These are phyloP conservation scores for Pythium brachiatum DNA, from an alignment of 352 stramenopile genomes.

Conservation along the genomic window DNA sequence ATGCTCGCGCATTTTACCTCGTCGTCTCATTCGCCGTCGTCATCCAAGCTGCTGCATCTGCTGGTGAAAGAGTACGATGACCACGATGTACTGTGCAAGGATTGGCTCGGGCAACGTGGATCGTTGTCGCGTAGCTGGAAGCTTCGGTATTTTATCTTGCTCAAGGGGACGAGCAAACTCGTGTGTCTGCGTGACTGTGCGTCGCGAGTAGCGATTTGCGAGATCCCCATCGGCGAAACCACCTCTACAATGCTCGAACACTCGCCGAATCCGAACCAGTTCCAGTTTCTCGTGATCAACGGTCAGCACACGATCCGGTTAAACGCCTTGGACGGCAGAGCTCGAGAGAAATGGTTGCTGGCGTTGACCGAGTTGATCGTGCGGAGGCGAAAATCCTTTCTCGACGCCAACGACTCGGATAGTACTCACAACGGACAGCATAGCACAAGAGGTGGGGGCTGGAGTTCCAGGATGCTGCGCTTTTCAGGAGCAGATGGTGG, in stretches of 20 bases:
- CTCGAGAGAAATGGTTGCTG: slow-evolving; percentile 62
- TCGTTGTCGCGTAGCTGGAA: slow-evolving; percentile 80
- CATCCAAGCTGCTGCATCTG: slow-evolving; percentile 43
- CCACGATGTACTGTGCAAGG: slow-evolving; percentile 70
- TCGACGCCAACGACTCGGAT: slow-evolving; percentile 70
- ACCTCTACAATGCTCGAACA: slow-evolving; percentile 68
- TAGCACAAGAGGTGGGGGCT: slow-evolving; percentile 1
- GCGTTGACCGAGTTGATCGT: slow-evolving; percentile 83
- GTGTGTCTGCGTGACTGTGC: slow-evolving; percentile 72
- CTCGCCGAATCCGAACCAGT: slow-evolving; percentile 62
- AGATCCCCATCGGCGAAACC: slow-evolving; percentile 72
- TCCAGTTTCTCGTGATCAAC: slow-evolving; percentile 81
- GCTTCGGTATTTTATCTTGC: slow-evolving; percentile 79
- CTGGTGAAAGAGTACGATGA: slow-evolving; percentile 61
- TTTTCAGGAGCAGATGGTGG: slow-evolving; percentile 36
- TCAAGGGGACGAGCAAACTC: slow-evolving; percentile 63
- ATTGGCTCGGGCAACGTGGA: slow-evolving; percentile 69
- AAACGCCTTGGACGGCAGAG: slow-evolving; percentile 64
- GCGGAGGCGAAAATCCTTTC: slow-evolving; percentile 69
- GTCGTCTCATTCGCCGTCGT: slow-evolving; percentile 26
- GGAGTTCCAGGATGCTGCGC: slow-evolving; percentile 29
- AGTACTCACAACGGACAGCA: slow-evolving; percentile 29
- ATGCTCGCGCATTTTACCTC: slow-evolving; percentile 64
- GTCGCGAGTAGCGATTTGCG: slow-evolving; percentile 66
- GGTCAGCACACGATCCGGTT: slow-evolving; percentile 61